Evolutionary conservation across 2,329 filamentous ascomycete genomes (phyloP).

Genomic region (Colletotrichum noveboracense): DNA sequence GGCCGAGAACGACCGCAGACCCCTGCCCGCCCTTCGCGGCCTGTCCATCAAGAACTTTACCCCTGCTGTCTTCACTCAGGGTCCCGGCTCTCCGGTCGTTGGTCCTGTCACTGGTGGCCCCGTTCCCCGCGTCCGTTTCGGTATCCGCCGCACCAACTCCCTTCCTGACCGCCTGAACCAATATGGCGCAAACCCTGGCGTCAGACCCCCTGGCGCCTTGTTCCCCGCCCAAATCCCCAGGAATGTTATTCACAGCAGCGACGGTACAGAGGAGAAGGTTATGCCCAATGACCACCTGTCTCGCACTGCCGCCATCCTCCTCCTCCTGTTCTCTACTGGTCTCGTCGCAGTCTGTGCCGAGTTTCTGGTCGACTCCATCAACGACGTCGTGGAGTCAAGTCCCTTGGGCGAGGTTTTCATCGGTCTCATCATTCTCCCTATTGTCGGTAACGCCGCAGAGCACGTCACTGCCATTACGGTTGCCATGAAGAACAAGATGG

Average conservation of each 20-base stretch:
- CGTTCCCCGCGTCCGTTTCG: constrained; percentile 63
- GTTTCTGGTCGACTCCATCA: constrained; percentile 72
- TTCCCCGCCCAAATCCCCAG: constrained; percentile 52
- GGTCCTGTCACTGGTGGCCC: constrained; percentile 39
- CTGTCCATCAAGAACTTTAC: constrained; percentile 73
- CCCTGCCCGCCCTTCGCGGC: constrained; percentile 61
- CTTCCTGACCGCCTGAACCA: constrained; percentile 71
- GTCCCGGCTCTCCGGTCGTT: constrained; percentile 24
- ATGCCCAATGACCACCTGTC: constrained; percentile 53
- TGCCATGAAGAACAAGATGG: constrained; percentile 78
- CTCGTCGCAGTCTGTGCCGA: constrained; percentile 74
- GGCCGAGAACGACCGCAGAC: constrained; percentile 34
- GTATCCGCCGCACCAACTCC: constrained; percentile 77
- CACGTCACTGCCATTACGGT: constrained; percentile 75
- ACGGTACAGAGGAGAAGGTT: constrained; percentile 32
- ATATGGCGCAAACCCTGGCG: constrained; percentile 23
- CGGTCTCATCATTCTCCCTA: constrained; percentile 74
- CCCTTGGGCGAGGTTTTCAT: constrained; percentile 71
- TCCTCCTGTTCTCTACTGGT: constrained; percentile 67
- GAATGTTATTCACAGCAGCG: constrained; percentile 34
- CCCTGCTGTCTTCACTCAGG: constrained; percentile 68
- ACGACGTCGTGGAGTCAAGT: constrained; percentile 62
- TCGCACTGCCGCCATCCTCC: constrained; percentile 61
- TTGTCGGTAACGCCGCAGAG: constrained; percentile 76
- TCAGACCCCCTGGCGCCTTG: constrained; percentile 55